Percentiles rank a stretch among this genome's conserved stretches.
Conservation (phyloP, 2,329 filamentous ascomycete genomes). For the Periconia sp. region DNA sequence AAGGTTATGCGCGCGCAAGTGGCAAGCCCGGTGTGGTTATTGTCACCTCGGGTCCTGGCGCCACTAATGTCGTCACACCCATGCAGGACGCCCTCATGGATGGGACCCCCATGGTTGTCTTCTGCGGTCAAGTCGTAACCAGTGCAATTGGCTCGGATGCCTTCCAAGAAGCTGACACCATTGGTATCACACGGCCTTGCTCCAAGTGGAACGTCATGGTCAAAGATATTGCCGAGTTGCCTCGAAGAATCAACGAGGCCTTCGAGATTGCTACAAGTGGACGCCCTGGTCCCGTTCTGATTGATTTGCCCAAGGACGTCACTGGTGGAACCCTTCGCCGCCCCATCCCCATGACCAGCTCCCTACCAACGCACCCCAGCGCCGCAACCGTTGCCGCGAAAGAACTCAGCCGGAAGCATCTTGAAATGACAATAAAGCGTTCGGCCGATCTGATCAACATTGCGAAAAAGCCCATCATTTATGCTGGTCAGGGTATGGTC, state of each 20-base stretch:
- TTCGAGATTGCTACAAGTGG: constrained; percentile 97
- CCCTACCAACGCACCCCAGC: constrained; percentile 77
- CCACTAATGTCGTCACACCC: constrained; percentile 94
- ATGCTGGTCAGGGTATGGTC: constrained; percentile 88
- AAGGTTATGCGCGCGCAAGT: constrained; percentile 91
- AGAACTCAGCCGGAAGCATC: constrained; percentile 70
- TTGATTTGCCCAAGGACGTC: constrained; percentile 95
- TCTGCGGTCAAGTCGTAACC: constrained; percentile 89
- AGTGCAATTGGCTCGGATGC: constrained; percentile 90
- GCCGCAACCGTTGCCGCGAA: constrained; percentile 82
- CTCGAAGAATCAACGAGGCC: constrained; percentile 92
- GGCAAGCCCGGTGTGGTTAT: constrained; percentile 94
- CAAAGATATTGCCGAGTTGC: constrained; percentile 90
- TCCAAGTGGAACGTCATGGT: constrained; percentile 99
- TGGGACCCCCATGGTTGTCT: constrained; percentile 94
- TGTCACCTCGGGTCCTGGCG: constrained; percentile 93
- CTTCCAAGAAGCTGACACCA: constrained; percentile 94
- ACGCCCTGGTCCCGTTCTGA: constrained; percentile 88
- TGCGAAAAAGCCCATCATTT: constrained; percentile 92
- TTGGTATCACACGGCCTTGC: constrained; percentile 91
- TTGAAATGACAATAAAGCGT: constrained; percentile 71
- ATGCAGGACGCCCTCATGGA: constrained; percentile 96
- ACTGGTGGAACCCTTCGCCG: constrained; percentile 81
- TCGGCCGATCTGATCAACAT: constrained; percentile 82
- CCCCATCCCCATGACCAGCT: constrained; percentile 77